phyloP scores from a whole-genome alignment of 345 rosid genomes.

The Eucalyptus erythrocorys region DNA sequence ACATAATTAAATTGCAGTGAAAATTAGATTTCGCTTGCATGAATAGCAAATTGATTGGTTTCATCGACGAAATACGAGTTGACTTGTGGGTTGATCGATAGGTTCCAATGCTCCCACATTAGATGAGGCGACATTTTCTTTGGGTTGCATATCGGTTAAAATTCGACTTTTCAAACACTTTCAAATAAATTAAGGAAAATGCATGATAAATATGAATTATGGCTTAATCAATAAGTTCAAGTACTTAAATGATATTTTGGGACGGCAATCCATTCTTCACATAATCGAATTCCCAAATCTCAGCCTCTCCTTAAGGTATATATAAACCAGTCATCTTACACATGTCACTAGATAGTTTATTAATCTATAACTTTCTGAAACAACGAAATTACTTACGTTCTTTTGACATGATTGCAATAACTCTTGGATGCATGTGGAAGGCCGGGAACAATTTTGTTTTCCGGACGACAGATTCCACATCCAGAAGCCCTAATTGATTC shows the following conservation, averaged over 20 bases:
- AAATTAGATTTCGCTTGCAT: too few species aligned
- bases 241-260: neutral
- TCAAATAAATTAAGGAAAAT: neutral
- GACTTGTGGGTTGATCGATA: too few species aligned
- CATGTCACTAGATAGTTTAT: neutral
- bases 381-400: too few species aligned
- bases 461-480: too few species aligned
- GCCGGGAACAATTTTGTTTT: too few species aligned
- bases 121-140: neutral
- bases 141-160: neutral
- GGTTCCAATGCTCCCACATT: too few species aligned
- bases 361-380: neutral
- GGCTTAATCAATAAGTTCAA: neutral
- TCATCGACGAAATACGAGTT: fast-evolving
- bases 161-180: neutral
- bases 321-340: neutral
- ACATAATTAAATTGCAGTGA: too few species aligned
- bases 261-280: neutral
- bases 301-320: neutral
- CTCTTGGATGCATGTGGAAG: too few species aligned
- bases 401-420: too few species aligned
- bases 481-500: too few species aligned
- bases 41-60: too few species aligned
- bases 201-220: neutral
- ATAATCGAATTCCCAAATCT: neutral